These are phyloP conservation scores for Parachlorella kessleri DNA, from an alignment of 139 green algal species.

Conservation along the genomic window DNA sequence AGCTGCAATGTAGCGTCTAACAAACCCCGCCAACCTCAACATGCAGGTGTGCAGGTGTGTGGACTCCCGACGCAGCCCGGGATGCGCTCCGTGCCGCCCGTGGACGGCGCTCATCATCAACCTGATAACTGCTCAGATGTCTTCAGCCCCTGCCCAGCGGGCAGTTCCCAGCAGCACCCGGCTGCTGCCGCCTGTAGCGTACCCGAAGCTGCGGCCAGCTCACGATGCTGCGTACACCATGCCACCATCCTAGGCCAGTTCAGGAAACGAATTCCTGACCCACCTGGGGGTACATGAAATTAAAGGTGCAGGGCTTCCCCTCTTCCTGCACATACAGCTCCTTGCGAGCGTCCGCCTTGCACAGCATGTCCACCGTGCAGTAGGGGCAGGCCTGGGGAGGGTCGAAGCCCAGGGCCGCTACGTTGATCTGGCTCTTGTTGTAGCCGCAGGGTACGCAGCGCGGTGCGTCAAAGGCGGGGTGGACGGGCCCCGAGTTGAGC, in stretches of 20 bases:
- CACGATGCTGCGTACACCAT: no score
- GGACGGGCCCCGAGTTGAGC: not conserved
- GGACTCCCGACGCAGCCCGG: not conserved
- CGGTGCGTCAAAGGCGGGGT: slow-evolving; percentile 16
- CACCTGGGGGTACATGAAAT: not conserved
- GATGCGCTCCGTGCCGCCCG: not conserved
- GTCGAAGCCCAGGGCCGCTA: not conserved
- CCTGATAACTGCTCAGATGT: no score
- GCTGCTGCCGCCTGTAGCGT: no score
- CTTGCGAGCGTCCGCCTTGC: not conserved
- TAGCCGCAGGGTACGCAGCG: slow-evolving; percentile 20
- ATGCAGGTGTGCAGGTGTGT: no score
- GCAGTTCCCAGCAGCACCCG: no score
- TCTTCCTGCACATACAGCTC: not conserved
- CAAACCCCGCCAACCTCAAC: no score
- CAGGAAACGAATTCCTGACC: no score
- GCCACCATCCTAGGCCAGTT: no score
- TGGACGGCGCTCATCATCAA: not conserved
- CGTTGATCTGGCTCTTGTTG: not conserved
- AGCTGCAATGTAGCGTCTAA: no score
- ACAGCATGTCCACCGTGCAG: not conserved
- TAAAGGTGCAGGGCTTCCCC: not conserved
- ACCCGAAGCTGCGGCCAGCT: no score
- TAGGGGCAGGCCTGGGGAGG: not conserved
- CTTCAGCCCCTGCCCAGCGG: no score